phyloP scores from a whole-genome alignment of 2,329 filamentous ascomycete genomes.

The Aureobasidium uvarum region DNA sequence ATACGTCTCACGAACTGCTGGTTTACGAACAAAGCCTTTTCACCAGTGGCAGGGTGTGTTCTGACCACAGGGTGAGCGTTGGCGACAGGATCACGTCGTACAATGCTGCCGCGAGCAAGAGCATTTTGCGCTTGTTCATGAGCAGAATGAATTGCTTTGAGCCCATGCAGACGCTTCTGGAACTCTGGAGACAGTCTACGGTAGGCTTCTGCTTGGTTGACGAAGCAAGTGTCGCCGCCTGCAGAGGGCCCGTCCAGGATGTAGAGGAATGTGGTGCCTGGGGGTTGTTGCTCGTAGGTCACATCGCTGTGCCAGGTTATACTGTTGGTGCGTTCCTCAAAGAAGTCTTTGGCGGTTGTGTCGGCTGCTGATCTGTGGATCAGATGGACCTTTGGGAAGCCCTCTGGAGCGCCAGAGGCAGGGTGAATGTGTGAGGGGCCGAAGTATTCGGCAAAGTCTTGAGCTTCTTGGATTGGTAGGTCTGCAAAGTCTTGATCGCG shows the following conservation, averaged over 20 bases:
- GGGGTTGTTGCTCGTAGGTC: constrained; percentile 83
- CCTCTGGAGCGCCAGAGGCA: constrained; percentile 70
- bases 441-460: constrained; percentile 71
- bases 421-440: constrained; percentile 80
- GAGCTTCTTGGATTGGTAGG: constrained; percentile 66
- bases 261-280: constrained; percentile 86
- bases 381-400: constrained; percentile 72
- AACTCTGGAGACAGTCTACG: constrained; percentile 75
- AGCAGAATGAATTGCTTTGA: constrained; percentile 78
- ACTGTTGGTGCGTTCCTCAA: constrained; percentile 69
- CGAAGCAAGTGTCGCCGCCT: constrained; percentile 83
- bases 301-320: constrained; percentile 90
- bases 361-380: constrained; percentile 71
- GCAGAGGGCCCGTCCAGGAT: constrained; percentile 76
- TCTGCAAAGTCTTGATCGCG: constrained; percentile 66
- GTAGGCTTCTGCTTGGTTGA: constrained; percentile 77
- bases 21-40: constrained; percentile 82
- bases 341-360: constrained; percentile 60
- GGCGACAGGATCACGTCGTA: constrained; percentile 71
- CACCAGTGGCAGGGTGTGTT: constrained; percentile 75
- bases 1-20: constrained; percentile 81
- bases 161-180: constrained; percentile 73
- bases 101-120: constrained; percentile 64
- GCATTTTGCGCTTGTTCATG: constrained; percentile 73
- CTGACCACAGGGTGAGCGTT: constrained; percentile 74